A percentile compares a stretch with the other conserved stretches of the same genome.
Evolutionary conservation across 805 yeast genomes (phyloP).

Genomic region (Candida wancherniae): DNA sequence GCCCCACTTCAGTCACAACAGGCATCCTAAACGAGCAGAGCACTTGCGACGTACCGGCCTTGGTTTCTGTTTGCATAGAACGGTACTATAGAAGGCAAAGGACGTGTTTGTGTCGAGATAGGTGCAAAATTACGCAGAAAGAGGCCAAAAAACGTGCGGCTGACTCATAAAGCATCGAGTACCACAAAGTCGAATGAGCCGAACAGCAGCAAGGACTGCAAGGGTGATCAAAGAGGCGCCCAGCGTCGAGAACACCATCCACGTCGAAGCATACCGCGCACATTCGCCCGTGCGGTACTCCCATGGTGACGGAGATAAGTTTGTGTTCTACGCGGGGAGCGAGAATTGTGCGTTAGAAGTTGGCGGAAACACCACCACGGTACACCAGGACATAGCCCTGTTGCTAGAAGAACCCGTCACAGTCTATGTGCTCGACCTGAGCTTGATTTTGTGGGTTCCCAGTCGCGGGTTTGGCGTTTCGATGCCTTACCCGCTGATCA

Average conservation of each 20-base stretch:
- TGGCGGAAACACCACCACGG: slow-evolving; percentile 4
- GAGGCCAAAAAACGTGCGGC: no score
- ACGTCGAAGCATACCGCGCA: slow-evolving; percentile 26
- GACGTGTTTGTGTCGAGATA: no score
- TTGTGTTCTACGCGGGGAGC: slow-evolving; percentile 40
- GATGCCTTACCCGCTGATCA: slow-evolving; percentile 30
- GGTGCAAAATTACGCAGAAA: no score
- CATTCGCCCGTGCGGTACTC: slow-evolving; percentile 38
- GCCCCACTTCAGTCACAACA: no score
- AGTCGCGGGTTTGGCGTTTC: slow-evolving; percentile 23
- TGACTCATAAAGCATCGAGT: no score
- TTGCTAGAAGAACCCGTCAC: slow-evolving; percentile 13
- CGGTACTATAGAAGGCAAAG: no score
- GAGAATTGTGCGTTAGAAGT: slow-evolving; percentile 11
- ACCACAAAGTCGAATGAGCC: no score
- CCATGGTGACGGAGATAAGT: slow-evolving; percentile 33
- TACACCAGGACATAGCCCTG: slow-evolving; percentile 2
- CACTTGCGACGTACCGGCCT: no score
- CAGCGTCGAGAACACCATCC: slow-evolving; percentile 39
- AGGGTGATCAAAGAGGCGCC: slow-evolving; percentile 26
- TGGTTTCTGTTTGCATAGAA: no score
- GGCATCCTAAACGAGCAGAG: no score
- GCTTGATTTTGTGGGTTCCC: slow-evolving; percentile 29
- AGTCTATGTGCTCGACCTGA: slow-evolving; percentile 32
- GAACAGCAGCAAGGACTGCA: slow-evolving; percentile 6